These are phyloP conservation scores for Kandelia obovata DNA, from an alignment of 345 rosid genomes.

Conservation along the genomic window DNA sequence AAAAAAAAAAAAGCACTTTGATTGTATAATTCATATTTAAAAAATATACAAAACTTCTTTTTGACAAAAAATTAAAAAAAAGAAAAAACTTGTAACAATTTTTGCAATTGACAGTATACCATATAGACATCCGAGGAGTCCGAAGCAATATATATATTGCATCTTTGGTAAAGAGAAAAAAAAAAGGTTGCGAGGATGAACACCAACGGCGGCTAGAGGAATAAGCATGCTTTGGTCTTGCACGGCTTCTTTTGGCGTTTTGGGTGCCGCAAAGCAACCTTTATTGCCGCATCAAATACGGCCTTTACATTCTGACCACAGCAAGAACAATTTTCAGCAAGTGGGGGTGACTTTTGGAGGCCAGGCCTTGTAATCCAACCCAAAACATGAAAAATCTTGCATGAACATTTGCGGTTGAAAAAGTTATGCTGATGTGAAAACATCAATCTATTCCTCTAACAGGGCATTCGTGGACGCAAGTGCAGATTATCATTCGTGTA, in stretches of 20 bases:
- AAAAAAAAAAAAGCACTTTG: too few species aligned
- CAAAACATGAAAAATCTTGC: too few species aligned
- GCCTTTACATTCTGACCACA: slow-evolving; percentile 58
- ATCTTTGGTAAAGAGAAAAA: neutral
- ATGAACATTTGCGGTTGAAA: too few species aligned
- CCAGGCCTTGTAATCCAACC: too few species aligned
- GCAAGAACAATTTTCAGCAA: neutral
- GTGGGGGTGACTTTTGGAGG: too few species aligned
- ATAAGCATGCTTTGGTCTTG: slow-evolving; percentile 40
- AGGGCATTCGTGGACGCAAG: too few species aligned
- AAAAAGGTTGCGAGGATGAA: neutral
- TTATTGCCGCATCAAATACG: slow-evolving; percentile 71
- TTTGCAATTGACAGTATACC: neutral
- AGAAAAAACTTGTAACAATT: neutral
- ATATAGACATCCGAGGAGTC: neutral
- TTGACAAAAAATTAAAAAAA: too few species aligned
- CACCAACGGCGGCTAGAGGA: slow-evolving; percentile 26
- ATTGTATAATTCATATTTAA: too few species aligned
- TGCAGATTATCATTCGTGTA: too few species aligned
- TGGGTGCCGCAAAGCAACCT: slow-evolving; percentile 62
- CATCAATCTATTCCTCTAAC: too few species aligned
- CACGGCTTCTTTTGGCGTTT: slow-evolving; percentile 47
- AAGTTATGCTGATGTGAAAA: too few species aligned
- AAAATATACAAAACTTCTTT: too few species aligned
- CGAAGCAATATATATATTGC: neutral